Evolutionary conservation across 108 stramenopile genomes (phyloP), one percentile per base, ranked within the genome.

Genomic region (Pseudonitzschia pungens): DNA sequence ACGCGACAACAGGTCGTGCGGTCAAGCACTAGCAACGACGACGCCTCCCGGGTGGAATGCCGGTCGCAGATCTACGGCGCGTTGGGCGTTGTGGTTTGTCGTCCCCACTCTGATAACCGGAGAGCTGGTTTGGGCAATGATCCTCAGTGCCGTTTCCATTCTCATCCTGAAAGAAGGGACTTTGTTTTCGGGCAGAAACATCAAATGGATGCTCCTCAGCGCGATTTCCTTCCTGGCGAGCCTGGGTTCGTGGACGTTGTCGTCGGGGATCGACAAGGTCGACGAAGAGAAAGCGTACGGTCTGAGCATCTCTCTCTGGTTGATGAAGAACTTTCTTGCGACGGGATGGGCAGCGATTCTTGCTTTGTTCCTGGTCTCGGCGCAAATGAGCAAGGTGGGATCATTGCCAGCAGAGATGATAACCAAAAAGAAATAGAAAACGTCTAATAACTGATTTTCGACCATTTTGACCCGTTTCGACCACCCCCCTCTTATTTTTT

Each of bases 81-180:
- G 60, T 18, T 62, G n/a, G 32, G 40, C 40, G n/a, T 62, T 62
- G 40, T 62, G 60, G 60, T 36, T 62, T 15, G 60, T 62, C 16
- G 60, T 62, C n/a, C n/a, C 29, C n/a, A 36, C 32, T 21, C 40
- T 62, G 15, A 20, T 62, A 33, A 33, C 20, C 29, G 60, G 60
- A 33, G 29, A 10, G 9, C 18, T 15, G n/a, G 12, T 62, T 15
- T 41, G 36, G 21, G 32, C 60, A 8, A 41, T 14, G 11, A 6
- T 62, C n/a, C 40, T 31, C 32, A 40, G 36, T 21, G 60, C 60
- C 14, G 20, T 36, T 5, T 31, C 60, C 60, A 62, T 62, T 40
- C 14, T 62, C 20, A 62, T 62, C 15, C 4, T 62, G n/a, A 62
- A 62, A n/a, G 60, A 62, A n/a, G 60, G 60, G 32, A 62, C 60